phyloP scores from a whole-genome alignment of 1,284 basidiomycete species.

The Austropuccinia psidii region DNA sequence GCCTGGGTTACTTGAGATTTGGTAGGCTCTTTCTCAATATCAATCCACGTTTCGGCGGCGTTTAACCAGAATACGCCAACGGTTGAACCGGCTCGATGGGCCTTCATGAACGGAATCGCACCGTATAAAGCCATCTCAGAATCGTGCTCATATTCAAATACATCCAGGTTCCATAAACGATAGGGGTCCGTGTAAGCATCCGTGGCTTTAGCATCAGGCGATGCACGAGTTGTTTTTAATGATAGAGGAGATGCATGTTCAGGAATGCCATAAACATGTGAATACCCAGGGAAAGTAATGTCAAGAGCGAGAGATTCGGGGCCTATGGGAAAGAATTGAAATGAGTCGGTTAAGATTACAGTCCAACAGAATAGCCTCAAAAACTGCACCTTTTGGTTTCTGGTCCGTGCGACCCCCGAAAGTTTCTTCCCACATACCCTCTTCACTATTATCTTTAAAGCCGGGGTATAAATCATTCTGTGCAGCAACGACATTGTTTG shows the following conservation, averaged over 20 bases:
- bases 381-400: conserved; percentile 77
- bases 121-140: conserved; percentile 72
- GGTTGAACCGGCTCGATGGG: conserved; percentile 69
- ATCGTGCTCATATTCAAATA: conserved; percentile 91
- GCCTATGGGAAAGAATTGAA: conserved; percentile 52
- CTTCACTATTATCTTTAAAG: conserved; percentile 77
- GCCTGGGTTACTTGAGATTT: conserved; percentile 44
- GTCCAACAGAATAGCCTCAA: neutral
- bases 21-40: conserved; percentile 62
- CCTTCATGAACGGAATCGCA: conserved; percentile 70
- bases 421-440: conserved; percentile 79
- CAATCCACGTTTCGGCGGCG: conserved; percentile 91
- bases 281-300: conserved; percentile 82
- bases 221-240: conserved; percentile 72
- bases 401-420: conserved; percentile 79
- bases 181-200: conserved; percentile 68
- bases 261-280: conserved; percentile 87
- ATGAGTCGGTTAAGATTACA: neutral
- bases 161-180: conserved; percentile 89
- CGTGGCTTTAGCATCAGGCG: neutral
- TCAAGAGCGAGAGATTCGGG: conserved; percentile 90
- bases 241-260: conserved; percentile 89
- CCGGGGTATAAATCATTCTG: conserved; percentile 58
- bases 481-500: conserved; percentile 50
- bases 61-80: conserved; percentile 87